These are phyloP conservation scores for Marsdenia floribunda DNA, from an alignment of 257 asterid genomes.

Conservation along the genomic window DNA sequence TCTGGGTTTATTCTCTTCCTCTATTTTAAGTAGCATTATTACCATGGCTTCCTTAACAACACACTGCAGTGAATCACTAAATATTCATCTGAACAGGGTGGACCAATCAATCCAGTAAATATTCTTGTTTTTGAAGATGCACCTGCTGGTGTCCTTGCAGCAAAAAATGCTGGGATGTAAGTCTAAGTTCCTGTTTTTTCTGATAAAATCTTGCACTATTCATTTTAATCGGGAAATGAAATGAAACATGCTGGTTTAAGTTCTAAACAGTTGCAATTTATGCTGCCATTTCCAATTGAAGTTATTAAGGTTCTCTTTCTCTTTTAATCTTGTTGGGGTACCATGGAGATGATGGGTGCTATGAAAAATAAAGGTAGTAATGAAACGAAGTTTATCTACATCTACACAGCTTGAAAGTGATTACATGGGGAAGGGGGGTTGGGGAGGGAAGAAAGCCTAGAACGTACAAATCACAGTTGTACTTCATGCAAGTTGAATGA, in stretches of 20 bases:
- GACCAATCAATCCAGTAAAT: constrained; percentile 52
- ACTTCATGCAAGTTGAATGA: too few species aligned
- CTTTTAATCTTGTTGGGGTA: neutral
- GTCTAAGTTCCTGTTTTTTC: constrained; percentile 19
- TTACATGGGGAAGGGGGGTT: too few species aligned
- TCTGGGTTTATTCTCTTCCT: neutral
- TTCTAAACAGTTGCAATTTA: neutral
- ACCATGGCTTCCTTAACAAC: neutral
- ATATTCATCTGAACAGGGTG: constrained; percentile 48
- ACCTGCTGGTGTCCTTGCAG: constrained; percentile 86
- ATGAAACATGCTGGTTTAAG: neutral
- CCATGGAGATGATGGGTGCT: neutral
- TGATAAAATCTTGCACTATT: neutral
- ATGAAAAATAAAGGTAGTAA: neutral
- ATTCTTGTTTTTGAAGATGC: constrained; percentile 96
- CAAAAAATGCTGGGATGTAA: constrained; percentile 90
- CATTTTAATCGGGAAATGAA: neutral
- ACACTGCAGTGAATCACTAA: constrained; percentile 1
- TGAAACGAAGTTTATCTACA: neutral
- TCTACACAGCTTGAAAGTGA: neutral
- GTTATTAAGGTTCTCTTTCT: neutral
- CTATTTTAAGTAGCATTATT: neutral
- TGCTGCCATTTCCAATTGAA: neutral
- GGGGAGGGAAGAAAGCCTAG: too few species aligned
- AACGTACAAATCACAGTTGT: too few species aligned